Percentiles rank a stretch among this genome's conserved stretches.
Conservation (phyloP, 768 basidiomycete genomes). For the Calocybe gangraenosa region DNA sequence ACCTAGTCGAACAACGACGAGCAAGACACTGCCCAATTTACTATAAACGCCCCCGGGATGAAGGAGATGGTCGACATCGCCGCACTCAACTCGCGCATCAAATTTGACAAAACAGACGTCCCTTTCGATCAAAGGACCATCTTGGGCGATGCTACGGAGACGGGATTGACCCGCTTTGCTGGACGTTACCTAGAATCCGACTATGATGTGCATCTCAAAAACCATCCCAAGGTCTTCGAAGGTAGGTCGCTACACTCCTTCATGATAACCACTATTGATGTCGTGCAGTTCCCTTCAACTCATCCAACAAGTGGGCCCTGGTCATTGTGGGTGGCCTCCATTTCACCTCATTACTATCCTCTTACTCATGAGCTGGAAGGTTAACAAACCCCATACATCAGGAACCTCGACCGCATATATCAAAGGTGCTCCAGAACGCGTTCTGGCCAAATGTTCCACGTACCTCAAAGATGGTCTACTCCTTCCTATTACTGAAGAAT, state of each 20-base stretch:
- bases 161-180: slow-evolving; percentile 66
- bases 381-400: slow-evolving; percentile 48
- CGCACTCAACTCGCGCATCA: slow-evolving; percentile 64
- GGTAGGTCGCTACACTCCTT: slow-evolving; percentile 18
- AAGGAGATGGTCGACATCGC: slow-evolving; percentile 59
- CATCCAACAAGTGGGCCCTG: slow-evolving; percentile 70
- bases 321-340: slow-evolving; percentile 46
- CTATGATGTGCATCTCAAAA: slow-evolving; percentile 51
- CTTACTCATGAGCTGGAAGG: slow-evolving; percentile 27
- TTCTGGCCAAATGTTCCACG: slow-evolving; percentile 59
- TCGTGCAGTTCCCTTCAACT: slow-evolving; percentile 59
- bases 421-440: slow-evolving; percentile 69
- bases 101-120: slow-evolving; percentile 61
- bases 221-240: slow-evolving; percentile 60
- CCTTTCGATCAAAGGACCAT: slow-evolving; percentile 59
- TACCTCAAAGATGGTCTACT: slow-evolving; percentile 49
- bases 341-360: neutral
- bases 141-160: slow-evolving; percentile 73
- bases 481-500: slow-evolving; percentile 51
- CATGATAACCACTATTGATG: neutral
- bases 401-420: slow-evolving; percentile 53
- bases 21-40: slow-evolving; percentile 44
- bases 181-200: slow-evolving; percentile 45
- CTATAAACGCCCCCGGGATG: slow-evolving; percentile 55
- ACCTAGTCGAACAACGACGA: slow-evolving; percentile 63